Percentiles rank a stretch among this genome's conserved stretches.
Conservation (phyloP, 805 yeast species). For the Lipomyces lipofer region DNA sequence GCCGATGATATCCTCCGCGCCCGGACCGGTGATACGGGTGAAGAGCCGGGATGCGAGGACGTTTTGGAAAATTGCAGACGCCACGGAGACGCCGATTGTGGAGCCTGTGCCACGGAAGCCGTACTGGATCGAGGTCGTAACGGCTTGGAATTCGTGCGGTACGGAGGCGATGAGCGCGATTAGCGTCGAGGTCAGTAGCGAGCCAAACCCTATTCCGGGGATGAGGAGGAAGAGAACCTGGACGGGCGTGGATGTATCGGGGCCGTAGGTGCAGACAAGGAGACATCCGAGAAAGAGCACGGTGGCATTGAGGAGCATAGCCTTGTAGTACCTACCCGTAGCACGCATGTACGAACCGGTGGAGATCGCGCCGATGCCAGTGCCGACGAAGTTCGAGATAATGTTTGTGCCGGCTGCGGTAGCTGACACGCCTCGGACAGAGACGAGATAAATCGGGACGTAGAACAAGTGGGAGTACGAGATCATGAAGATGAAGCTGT, state of each 20-base stretch:
- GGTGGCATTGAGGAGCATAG: constrained; percentile 48
- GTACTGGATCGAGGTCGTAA: constrained; percentile 86
- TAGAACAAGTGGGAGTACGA: constrained; percentile 64
- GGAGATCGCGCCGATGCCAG: constrained; percentile 63
- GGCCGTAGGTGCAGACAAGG: constrained; percentile 38
- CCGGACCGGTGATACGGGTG: constrained; percentile 35
- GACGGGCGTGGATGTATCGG: constrained; percentile 34
- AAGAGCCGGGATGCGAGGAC: constrained; percentile 42
- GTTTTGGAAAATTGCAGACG: constrained; percentile 65
- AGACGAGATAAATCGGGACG: constrained; percentile 65
- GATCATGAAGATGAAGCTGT: constrained; percentile 71
- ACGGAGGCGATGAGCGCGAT: constrained; percentile 77
- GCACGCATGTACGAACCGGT: constrained; percentile 66
- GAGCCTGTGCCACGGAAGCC: constrained; percentile 85
- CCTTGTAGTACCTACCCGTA: constrained; percentile 63
- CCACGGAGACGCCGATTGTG: constrained; percentile 74
- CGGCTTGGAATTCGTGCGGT: constrained; percentile 68
- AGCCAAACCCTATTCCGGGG: constrained; percentile 67
- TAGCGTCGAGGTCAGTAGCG: constrained; percentile 67
- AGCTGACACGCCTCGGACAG: constrained; percentile 55
- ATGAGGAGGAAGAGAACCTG: constrained; percentile 52
- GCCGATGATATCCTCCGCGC: constrained; percentile 35
- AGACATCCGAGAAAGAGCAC: constrained; percentile 51
- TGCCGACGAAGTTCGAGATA: constrained; percentile 60
- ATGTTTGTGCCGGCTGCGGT: constrained; percentile 58